Conservation (phyloP, 2,329 filamentous ascomycete species). For the Fusarium sp. region DNA sequence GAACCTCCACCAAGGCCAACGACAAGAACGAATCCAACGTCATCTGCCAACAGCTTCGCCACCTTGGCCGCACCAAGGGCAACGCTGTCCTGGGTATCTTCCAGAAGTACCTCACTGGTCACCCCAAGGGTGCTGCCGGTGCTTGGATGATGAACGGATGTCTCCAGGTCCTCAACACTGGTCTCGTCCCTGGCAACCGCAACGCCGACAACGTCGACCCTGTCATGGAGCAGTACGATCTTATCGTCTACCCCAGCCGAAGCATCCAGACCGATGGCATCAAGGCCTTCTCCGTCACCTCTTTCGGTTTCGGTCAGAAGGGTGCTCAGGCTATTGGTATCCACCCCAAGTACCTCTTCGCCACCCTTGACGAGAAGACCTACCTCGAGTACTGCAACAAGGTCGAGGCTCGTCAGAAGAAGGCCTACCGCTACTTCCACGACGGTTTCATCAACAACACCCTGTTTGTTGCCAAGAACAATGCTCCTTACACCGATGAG, state of each 20-base stretch:
- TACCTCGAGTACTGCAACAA: slow-evolving; percentile 85
- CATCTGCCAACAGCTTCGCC: slow-evolving; percentile 93
- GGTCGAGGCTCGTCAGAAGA: slow-evolving; percentile 95
- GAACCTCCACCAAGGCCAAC: slow-evolving; percentile 97
- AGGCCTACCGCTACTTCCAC: slow-evolving; percentile 98
- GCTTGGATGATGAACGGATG: slow-evolving; percentile 99
- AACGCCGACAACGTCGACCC: slow-evolving; percentile 98
- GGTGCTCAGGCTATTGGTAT: slow-evolving; percentile 97
- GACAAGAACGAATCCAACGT: slow-evolving; percentile 99
- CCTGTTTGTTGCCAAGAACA: slow-evolving; percentile 93
- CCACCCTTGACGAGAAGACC: slow-evolving; percentile 85
- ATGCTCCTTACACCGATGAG: slow-evolving; percentile 87
- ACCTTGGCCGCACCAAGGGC: slow-evolving; percentile 94
- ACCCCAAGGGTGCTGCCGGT: slow-evolving; percentile 98
- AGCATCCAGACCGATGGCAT: slow-evolving; percentile 96
- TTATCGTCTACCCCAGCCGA: slow-evolving; percentile 95
- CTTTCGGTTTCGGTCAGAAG: slow-evolving; percentile 99
- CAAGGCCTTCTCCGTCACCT: slow-evolving; percentile 98
- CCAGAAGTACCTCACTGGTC: slow-evolving; percentile 98
- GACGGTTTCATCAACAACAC: slow-evolving; percentile 98
- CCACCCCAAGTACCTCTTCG: slow-evolving; percentile 94
- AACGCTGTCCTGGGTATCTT: slow-evolving; percentile 97
- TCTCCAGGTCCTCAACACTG: slow-evolving; percentile 91
- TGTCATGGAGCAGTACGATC: slow-evolving; percentile 96
- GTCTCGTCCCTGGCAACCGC: slow-evolving; percentile 93